Evolutionary conservation across 345 rosid genomes (phyloP).

Genomic region (Lumnitzera racemosa): DNA sequence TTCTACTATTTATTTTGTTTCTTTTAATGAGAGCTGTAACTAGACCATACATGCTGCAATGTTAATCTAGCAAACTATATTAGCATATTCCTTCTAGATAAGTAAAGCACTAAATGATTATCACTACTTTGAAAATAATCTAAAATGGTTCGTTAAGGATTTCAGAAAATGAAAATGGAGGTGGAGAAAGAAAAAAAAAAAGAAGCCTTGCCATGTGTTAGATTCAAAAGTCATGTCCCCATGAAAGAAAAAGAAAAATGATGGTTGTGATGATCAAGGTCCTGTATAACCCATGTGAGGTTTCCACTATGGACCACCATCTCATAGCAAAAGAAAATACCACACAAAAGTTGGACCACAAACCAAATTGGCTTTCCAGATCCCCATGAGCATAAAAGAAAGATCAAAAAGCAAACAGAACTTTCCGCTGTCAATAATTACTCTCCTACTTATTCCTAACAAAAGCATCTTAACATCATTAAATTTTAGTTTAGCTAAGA

Average conservation of each 20-base stretch:
- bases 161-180: too few species aligned
- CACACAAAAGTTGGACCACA: constrained; percentile 10
- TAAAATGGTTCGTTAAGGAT: not conserved
- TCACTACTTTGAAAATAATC: too few species aligned
- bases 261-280: constrained; percentile 3
- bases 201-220: constrained; percentile 4
- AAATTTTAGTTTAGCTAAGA: too few species aligned
- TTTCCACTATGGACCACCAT: constrained; percentile 7
- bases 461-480: too few species aligned
- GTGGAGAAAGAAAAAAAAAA: not conserved
- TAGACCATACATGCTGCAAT: too few species aligned
- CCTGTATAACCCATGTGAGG: constrained; percentile 6
- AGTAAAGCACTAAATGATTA: too few species aligned
- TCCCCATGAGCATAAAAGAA: constrained; percentile 1
- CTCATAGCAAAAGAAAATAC: not conserved
- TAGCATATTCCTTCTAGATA: too few species aligned
- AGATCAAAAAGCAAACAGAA: not conserved
- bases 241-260: not conserved
- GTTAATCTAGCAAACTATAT: too few species aligned
- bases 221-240: not conserved
- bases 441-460: too few species aligned
- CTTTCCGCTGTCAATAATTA: not conserved
- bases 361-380: not conserved
- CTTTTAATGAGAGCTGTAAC: too few species aligned
- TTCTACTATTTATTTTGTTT: too few species aligned